Base-by-base conservation (phyloP, 805 yeast genomes). In the Jamesozyma piceae region DNA sequence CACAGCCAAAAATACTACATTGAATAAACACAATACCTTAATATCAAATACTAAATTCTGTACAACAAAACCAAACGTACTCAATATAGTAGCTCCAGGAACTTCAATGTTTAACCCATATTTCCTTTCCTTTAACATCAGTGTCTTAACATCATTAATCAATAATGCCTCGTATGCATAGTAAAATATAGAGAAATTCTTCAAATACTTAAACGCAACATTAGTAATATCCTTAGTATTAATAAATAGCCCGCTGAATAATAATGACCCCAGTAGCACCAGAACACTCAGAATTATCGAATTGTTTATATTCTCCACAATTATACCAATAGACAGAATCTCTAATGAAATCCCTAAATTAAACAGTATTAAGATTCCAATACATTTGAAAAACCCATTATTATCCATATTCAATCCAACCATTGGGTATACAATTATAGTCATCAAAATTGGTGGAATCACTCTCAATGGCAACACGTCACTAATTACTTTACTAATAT, bases 51-150 rank as follows among this genome's bases (percentile, higher is more conserved):
- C 63, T 42, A 84, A 74, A 2, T 89, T 92, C 20, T 79, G 77
- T 13, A 86, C 90, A 50, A 85, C 75, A 62, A 92, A 92, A 0
- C 98, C 98, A 68, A 92, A 92, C 0, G 97, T 87, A 51, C 95
- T 84, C 52, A 92, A 71, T 43, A 92, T 92, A 1, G 95, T 94
- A 2, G 98, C 97, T 10, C 98, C 98, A 0, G 98, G 98, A 14
- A 92, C 94, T 62, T 88, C 95, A 53, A 92, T 90, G 36, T 89
- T 83, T 35, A 92, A 72, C 0, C 98, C 98, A 56, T 82, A 90
- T 64, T 92, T 92, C 58, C 78, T 80, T 59, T 92, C 98, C 49
- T 77, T 78, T 53, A 92, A 70, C 13, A 86, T 79, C 58, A 92
- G 71, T 29, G 86, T 84, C 55, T 81, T 83, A 9, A 90, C 97